Base-by-base conservation (phyloP, 208 protist species). In the Crithidia brevicula region DNA sequence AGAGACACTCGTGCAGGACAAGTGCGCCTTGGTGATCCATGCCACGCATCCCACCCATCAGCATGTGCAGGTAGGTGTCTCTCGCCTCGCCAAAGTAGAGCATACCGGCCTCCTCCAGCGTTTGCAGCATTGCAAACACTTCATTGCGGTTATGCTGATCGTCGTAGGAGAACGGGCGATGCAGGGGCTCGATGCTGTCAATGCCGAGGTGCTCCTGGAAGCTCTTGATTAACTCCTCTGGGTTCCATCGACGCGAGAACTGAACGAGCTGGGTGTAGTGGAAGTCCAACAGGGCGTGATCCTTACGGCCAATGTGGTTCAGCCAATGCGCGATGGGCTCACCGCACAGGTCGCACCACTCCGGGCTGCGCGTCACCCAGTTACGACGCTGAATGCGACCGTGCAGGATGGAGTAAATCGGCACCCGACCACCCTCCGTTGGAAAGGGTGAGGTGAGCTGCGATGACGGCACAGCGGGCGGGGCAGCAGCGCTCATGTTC, bases 281-380 rank as follows among this genome's bases (percentile, higher is more conserved):
- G 65, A 89, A 67, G 50, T 97, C 92, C 73, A 97, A 61, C 71
- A 97, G 68, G 2, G 89, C 87, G 79, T 97, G 93, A 52, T 97
- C 93, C 61, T 96, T 95, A 36, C 91, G 80, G 43, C 93, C 86
- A 25, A 86, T 77, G 70, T 97, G 93, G 66, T 96, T 92, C 52
- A 93, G 72, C 93, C 93, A 97, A 18, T 91, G 60, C 28, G 74
- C 81, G 13, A 95, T 77, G 7, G 93, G 93, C 72, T 97, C 90
- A 62, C 87, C 89, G 89, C 93, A 97, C 33, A 97, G 74, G 57
- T 93, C 85, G 59, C 93, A 97, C 93, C 93, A 97, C 69, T 89
- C 65, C 22, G 88, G 78, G 54, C 91, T 95, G 28, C 85, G 78
- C 67, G 85, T 87, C 1, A 87, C 80, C 91, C 93, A 97, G 67